Percentiles rank a stretch among this genome's conserved stretches.
These are phyloP conservation scores for Camelina laxa DNA, from an alignment of 345 rosid species.

Conservation along the genomic window DNA sequence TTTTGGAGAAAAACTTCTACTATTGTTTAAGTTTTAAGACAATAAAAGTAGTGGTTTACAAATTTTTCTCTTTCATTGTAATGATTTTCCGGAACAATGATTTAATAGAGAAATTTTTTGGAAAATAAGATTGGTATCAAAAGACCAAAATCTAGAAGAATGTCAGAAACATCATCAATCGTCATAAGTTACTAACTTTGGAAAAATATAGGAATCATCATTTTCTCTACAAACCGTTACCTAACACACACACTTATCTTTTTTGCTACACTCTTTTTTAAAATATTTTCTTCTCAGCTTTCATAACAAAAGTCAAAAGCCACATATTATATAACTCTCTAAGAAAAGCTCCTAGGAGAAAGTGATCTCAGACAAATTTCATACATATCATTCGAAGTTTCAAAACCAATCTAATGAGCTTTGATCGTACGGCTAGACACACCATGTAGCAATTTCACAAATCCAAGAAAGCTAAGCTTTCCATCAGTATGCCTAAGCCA, in stretches of 20 bases:
- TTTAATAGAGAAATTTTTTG: slow-evolving; percentile 2
- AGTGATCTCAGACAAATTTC: slow-evolving; percentile 42
- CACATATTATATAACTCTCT: slow-evolving; percentile 26
- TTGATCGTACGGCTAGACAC: slow-evolving; percentile 71
- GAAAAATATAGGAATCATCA: neutral
- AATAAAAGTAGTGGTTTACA: too few species aligned
- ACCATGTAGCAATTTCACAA: slow-evolving; percentile 86
- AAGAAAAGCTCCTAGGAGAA: slow-evolving; percentile 20
- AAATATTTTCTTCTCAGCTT: slow-evolving; percentile 32
- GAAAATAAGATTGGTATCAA: slow-evolving; percentile 3
- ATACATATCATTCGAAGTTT: slow-evolving; percentile 11
- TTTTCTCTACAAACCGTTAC: slow-evolving; percentile 25
- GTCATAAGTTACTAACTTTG: slow-evolving; percentile 36
- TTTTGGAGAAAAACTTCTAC: too few species aligned
- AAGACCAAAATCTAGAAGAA: slow-evolving; percentile 24
- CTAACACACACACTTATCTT: slow-evolving; percentile 21
- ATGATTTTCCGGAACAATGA: neutral
- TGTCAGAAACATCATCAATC: slow-evolving; percentile 37
- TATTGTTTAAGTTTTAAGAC: too few species aligned
- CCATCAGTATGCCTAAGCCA: slow-evolving; percentile 98
- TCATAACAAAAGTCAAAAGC: slow-evolving; percentile 35
- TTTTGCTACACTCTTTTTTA: slow-evolving; percentile 23
- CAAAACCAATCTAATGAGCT: slow-evolving; percentile 50
- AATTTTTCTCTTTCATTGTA: too few species aligned
- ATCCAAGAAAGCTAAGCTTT: slow-evolving; percentile 92